Conservation (phyloP, 805 yeast species). For the Candida koratica region DNA sequence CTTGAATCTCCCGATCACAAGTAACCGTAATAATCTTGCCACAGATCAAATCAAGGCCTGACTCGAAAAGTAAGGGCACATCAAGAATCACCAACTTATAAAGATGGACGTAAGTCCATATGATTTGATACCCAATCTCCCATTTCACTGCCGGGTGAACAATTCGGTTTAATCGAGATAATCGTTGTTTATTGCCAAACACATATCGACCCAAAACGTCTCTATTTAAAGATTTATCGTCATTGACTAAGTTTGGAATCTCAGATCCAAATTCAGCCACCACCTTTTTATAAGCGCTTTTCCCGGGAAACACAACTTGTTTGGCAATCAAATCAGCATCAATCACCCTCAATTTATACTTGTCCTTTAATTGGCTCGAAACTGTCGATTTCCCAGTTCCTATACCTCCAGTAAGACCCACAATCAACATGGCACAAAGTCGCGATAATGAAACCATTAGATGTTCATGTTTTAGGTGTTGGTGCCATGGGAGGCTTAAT, state of each 20-base stretch:
- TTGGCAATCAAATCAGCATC: slow-evolving; percentile 93
- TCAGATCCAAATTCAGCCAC: slow-evolving; percentile 54
- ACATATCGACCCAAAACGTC: slow-evolving; percentile 73
- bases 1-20: slow-evolving; percentile 55
- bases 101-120: slow-evolving; percentile 56
- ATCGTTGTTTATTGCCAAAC: slow-evolving; percentile 60
- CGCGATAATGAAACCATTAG: slow-evolving; percentile 2
- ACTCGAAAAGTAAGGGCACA: slow-evolving; percentile 86
- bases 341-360: slow-evolving; percentile 55
- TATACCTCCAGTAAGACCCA: slow-evolving; percentile 97
- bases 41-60: slow-evolving; percentile 65
- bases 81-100: slow-evolving; percentile 68
- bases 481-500: slow-evolving; percentile 16
- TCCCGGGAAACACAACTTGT: slow-evolving; percentile 80
- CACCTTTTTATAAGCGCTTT: slow-evolving; percentile 62
- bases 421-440: slow-evolving; percentile 58
- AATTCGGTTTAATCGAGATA: slow-evolving; percentile 61
- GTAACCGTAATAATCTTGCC: slow-evolving; percentile 67
- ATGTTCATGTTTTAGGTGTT: slow-evolving; percentile 13
- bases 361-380: slow-evolving; percentile 51
- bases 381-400: slow-evolving; percentile 97
- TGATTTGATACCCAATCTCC: slow-evolving; percentile 56
- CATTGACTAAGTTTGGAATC: slow-evolving; percentile 47
- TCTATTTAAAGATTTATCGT: slow-evolving; percentile 55
- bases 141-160: slow-evolving; percentile 85